Evolutionary conservation across 148 eudicot genomes (phyloP).

Genomic region (Polygonum aviculare): DNA sequence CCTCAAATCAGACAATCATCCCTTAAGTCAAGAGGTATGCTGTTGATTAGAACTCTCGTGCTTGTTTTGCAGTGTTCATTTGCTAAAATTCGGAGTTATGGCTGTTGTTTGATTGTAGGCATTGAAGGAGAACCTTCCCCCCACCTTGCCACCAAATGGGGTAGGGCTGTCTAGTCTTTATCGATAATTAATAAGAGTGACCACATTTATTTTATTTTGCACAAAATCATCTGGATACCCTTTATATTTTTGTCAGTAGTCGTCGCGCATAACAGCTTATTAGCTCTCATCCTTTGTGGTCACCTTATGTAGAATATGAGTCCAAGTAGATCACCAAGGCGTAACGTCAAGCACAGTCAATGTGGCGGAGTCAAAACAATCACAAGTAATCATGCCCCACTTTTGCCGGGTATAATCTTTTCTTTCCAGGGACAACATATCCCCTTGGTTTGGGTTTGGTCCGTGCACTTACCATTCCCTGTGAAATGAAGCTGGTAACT

Average conservation of each 20-base stretch:
- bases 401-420: conserved; percentile 3
- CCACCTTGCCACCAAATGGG: background rate
- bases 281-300: background rate
- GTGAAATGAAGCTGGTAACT: background rate
- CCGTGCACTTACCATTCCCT: too few relatives aligned
- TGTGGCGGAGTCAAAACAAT: background rate
- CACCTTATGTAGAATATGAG: background rate
- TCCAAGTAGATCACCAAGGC: conserved; percentile 1
- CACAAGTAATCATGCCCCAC: background rate
- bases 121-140: background rate
- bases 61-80: background rate
- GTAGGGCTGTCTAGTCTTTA: background rate
- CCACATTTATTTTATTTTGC: background rate
- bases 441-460: background rate
- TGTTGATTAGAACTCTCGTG: background rate
- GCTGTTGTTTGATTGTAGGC: background rate
- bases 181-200: too few relatives aligned
- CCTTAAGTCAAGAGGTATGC: conserved; percentile 30
- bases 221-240: background rate
- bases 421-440: background rate
- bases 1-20: conserved; percentile 30
- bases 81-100: background rate
- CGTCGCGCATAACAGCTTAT: background rate
- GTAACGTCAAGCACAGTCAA: background rate
- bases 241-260: background rate